A percentile compares a stretch with the other conserved stretches of the same genome.
phyloP scores from a whole-genome alignment of 1,139 yeast genomes.

The Saccharomyces uvarum region DNA sequence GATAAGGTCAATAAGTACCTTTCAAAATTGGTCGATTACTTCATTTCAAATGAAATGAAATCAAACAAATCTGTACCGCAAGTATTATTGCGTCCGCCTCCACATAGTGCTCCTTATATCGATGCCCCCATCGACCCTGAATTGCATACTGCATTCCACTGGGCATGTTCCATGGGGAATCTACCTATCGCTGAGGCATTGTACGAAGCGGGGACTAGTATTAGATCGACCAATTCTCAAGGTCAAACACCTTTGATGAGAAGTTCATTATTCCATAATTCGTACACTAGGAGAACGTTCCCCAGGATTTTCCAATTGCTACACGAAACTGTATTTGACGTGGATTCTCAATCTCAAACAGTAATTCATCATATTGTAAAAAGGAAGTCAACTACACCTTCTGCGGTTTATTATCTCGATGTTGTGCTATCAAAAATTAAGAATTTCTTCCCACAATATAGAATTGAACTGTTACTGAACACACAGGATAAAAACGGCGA shows the following conservation, averaged over 20 bases:
- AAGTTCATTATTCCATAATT: conserved; percentile 77
- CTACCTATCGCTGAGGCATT: conserved; percentile 65
- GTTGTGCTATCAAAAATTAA: conserved; percentile 61
- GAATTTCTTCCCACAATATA: conserved; percentile 48
- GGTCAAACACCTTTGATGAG: conserved; percentile 87
- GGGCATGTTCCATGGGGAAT: conserved; percentile 94
- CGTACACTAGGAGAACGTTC: conserved; percentile 73
- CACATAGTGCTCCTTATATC: conserved; percentile 29
- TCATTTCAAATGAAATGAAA: conserved; percentile 58
- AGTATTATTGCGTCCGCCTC: conserved; percentile 56
- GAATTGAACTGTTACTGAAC: conserved; percentile 52
- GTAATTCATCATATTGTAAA: conserved; percentile 78
- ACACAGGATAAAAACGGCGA: conserved; percentile 79
- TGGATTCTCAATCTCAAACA: conserved; percentile 62
- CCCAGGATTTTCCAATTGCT: conserved; percentile 65
- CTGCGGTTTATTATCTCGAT: conserved; percentile 79
- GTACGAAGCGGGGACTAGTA: conserved; percentile 66
- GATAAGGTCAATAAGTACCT: conserved; percentile 37
- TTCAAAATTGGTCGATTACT: conserved; percentile 43
- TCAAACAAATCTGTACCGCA: conserved; percentile 23
- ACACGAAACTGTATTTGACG: conserved; percentile 52
- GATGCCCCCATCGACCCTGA: conserved; percentile 73
- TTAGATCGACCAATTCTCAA: conserved; percentile 59
- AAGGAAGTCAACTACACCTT: conserved; percentile 55
- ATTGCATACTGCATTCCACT: conserved; percentile 90